A percentile compares a stretch with the other conserved stretches of the same genome.
phyloP scores from a whole-genome alignment of 257 asterid genomes.

The Asclepias syriaca region DNA sequence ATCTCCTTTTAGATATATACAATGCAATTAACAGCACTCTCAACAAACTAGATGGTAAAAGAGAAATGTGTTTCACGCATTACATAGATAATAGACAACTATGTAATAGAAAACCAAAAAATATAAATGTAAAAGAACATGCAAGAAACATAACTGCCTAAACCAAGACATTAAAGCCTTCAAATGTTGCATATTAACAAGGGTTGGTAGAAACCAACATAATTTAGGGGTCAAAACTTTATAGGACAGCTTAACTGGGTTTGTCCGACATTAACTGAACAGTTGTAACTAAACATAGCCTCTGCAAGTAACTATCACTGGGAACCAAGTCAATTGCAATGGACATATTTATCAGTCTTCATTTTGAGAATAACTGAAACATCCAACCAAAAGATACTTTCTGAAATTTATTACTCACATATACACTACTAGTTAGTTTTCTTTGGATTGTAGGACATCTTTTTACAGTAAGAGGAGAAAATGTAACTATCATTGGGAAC shows the following conservation, averaged over 20 bases:
- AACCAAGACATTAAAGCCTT: not conserved
- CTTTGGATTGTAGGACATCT: no score
- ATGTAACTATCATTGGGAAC: not conserved
- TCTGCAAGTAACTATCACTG: not conserved
- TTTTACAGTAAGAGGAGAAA: no score
- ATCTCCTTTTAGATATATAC: conserved; percentile 7
- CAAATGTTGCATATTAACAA: not conserved
- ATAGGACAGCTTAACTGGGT: no score
- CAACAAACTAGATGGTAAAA: not conserved
- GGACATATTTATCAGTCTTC: not conserved
- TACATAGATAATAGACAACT: not conserved
- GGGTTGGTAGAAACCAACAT: not conserved
- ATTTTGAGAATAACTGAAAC: no score
- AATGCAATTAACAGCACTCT: conserved; percentile 7
- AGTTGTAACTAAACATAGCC: not conserved
- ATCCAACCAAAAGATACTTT: not conserved
- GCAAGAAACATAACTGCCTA: not conserved
- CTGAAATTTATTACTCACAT: not conserved
- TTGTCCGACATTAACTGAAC: no score
- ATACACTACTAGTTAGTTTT: no score
- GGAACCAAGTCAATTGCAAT: not conserved
- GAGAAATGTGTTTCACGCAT: not conserved
- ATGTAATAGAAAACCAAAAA: not conserved
- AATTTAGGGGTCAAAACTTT: not conserved
- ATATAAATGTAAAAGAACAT: not conserved